These are phyloP conservation scores for Asterochloris erici DNA, from an alignment of 139 green algal species.

Conservation along the genomic window DNA sequence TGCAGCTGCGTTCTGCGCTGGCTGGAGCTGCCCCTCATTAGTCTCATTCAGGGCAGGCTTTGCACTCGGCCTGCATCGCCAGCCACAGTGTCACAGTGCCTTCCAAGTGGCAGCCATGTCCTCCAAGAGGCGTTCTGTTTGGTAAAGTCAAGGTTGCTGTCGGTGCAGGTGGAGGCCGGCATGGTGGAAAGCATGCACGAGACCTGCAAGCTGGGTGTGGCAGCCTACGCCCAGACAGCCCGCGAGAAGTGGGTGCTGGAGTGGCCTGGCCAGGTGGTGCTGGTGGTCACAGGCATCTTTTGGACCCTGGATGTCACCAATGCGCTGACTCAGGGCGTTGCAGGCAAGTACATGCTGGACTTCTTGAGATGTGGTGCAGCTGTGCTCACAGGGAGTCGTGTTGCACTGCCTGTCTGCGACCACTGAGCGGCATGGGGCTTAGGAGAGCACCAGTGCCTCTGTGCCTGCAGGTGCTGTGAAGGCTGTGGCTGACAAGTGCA, in stretches of 20 bases:
- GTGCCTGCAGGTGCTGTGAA: constrained; percentile 11
- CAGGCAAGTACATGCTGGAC: constrained; percentile 13
- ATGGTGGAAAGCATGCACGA: constrained; percentile 68
- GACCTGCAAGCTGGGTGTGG: constrained; percentile 43
- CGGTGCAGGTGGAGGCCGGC: constrained; percentile 57
- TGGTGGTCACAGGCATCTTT: constrained; percentile 66
- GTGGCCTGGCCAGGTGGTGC: constrained; percentile 73
- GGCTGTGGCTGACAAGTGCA: constrained; percentile 33
- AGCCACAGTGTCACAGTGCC: too few species aligned
- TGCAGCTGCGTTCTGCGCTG: background rate
- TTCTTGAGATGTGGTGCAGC: background rate
- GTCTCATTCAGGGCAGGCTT: too few species aligned
- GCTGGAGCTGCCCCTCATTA: too few species aligned
- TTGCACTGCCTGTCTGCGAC: background rate
- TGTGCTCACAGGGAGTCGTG: background rate
- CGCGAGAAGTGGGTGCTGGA: constrained; percentile 64
- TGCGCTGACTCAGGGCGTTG: constrained; percentile 24
- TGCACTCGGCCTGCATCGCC: too few species aligned
- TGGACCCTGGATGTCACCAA: constrained; percentile 52
- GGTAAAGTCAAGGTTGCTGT: background rate
- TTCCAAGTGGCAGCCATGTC: background rate
- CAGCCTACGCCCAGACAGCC: constrained; percentile 40
- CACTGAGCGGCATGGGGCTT: background rate
- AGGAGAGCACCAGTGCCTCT: background rate
- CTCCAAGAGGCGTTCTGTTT: background rate